These are phyloP conservation scores for Xeromyces bisporus DNA, from an alignment of 495 filamentous ascomycete genomes.

Conservation along the genomic window DNA sequence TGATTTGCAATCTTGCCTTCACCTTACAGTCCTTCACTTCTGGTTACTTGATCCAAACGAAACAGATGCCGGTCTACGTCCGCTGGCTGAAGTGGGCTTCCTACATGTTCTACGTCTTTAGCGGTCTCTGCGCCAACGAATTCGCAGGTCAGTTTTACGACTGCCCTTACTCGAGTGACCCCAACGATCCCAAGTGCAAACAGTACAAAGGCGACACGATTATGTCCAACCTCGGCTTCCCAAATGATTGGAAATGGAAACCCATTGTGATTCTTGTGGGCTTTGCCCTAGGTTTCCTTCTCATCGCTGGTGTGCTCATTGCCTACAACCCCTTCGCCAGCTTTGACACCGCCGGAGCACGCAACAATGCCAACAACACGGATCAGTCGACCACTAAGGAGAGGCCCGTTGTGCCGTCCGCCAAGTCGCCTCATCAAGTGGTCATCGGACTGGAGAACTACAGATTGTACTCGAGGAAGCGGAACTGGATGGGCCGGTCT, in stretches of 20 bases:
- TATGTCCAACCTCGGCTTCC: constrained; percentile 46
- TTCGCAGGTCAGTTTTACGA: constrained; percentile 50
- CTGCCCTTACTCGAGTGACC: constrained; percentile 42
- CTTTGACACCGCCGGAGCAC: constrained; percentile 41
- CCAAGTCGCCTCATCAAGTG: too few relatives aligned
- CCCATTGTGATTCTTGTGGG: constrained; percentile 43
- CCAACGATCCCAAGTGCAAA: constrained; percentile 40
- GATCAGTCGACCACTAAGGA: too few relatives aligned
- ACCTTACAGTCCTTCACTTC: constrained; percentile 55
- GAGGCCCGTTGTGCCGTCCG: too few relatives aligned
- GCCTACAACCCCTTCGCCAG: constrained; percentile 41
- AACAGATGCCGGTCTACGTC: constrained; percentile 55
- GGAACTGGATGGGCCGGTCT: too few relatives aligned
- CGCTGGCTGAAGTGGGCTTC: constrained; percentile 49
- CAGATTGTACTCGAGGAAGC: too few relatives aligned
- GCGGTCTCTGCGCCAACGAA: constrained; percentile 49
- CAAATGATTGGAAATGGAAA: constrained; percentile 40
- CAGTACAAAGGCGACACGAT: constrained; percentile 51
- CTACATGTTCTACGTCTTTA: constrained; percentile 48
- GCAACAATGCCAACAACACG: too few relatives aligned
- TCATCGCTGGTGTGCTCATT: constrained; percentile 36
- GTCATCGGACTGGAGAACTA: too few relatives aligned
- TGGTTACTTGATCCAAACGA: constrained; percentile 54
- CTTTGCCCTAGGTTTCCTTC: constrained; percentile 40
- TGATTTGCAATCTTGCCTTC: constrained; percentile 51